A percentile compares a stretch with the other conserved stretches of the same genome.
These are phyloP conservation scores for Thielaviopsis populi DNA, from an alignment of 2,329 filamentous ascomycete genomes.

Conservation along the genomic window DNA sequence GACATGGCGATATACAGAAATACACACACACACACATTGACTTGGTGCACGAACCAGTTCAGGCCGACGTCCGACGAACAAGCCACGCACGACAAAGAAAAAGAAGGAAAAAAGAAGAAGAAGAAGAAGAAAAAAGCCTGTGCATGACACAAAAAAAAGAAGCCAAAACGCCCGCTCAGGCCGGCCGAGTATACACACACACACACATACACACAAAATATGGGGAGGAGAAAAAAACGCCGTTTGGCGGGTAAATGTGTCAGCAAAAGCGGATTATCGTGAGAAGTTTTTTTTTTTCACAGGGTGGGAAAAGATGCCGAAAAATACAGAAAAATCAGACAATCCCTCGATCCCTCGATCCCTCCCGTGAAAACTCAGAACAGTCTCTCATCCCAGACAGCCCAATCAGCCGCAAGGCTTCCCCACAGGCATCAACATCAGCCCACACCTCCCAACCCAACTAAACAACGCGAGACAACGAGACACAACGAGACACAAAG, in stretches of 20 bases:
- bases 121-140: not conserved
- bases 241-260: not conserved
- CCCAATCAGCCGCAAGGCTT: not conserved
- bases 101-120: no score
- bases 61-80: not conserved
- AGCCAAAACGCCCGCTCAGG: not conserved
- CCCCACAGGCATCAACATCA: no score
- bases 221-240: not conserved
- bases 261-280: not conserved
- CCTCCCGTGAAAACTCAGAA: not conserved
- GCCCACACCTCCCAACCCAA: not conserved
- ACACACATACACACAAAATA: no score
- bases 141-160: not conserved
- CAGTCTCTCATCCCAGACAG: not conserved
- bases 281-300: not conserved
- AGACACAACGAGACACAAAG: constrained; percentile 2
- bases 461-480: not conserved
- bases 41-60: not conserved
- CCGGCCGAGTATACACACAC: no score
- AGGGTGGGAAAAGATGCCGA: not conserved
- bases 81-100: no score
- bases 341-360: no score
- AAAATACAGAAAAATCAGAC: no score
- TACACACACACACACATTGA: not conserved
- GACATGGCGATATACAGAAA: not conserved